Base-by-base conservation (phyloP, 2,329 filamentous ascomycete species). In the Aaosphaeria pasadenensis region DNA sequence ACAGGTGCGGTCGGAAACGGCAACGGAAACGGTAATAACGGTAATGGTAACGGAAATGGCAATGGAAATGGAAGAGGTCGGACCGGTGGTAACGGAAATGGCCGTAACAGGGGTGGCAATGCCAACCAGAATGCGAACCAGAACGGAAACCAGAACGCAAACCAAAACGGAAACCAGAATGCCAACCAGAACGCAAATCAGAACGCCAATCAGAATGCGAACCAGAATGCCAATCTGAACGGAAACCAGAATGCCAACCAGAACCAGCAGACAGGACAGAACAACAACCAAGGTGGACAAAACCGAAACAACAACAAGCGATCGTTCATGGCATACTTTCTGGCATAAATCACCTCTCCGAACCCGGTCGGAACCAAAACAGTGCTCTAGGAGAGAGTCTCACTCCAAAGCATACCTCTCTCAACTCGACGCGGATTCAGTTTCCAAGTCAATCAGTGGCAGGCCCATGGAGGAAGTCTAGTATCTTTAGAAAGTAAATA, bases 31-130 rank as follows among this genome's bases (percentile, higher is more conserved):
- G 55, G 45, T 5, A 42, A 39, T 39, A 32, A 44, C 6, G 42
- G 38, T 11, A 46, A 46, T 7, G 39, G 39, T 11, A 50, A 47
- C 11, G 33, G 17, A 13, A 48, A 47, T 17, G 46, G 45, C 9
- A 51, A 52, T 39, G 51, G 17, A 9, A 58, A 58, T 44, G 43
- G 35, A 38, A 45, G 48, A 38, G 46, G 42, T 13, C 39, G 41
- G n/a, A 28, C 28, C 29, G 13, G 41, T 29, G 24, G 30, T 4
- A 43, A 43, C n/a, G 43, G 43, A n/a, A 49, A 48, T 32, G 44
- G 36, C 7, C 41, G 30, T 30, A 46, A 46, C 24, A 40, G 43
- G 7, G 45, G 47, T n/a, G 52, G 47, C n/a, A 51, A 48, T 13
- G 49, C 36, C 33, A 36, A 38, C 28, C 39, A 46, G 30, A 32